Conservation (phyloP, 192 early-diverging fungal species). For the Coemansia sp. region DNA sequence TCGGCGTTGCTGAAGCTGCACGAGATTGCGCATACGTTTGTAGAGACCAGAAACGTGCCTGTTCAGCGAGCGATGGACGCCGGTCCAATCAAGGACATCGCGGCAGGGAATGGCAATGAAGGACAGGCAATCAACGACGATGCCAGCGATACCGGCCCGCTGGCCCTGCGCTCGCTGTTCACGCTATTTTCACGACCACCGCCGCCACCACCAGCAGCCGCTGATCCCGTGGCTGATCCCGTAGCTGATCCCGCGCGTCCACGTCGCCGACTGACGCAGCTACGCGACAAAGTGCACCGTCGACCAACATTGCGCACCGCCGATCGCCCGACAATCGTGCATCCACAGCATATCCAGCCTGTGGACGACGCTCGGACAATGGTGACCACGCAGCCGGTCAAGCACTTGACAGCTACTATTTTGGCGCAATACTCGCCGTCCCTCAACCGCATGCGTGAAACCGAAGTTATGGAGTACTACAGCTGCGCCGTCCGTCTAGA, state of each 20-base stretch:
- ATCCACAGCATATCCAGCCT: constrained; percentile 1
- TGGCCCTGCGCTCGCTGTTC: constrained; percentile 2
- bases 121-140: neutral
- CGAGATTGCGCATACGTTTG: constrained; percentile 45
- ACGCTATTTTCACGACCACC: constrained; percentile 5
- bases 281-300: constrained; percentile 11
- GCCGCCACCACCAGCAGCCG: constrained; percentile 3
- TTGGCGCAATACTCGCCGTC: constrained; percentile 54
- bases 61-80: constrained; percentile 17
- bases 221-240: neutral
- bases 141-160: neutral
- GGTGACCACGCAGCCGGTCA: constrained; percentile 27
- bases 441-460: constrained; percentile 41
- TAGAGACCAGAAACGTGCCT: constrained; percentile 32
- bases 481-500: constrained; percentile 50
- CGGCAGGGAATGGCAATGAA: neutral
- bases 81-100: constrained; percentile 32
- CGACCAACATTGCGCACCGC: neutral
- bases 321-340: neutral
- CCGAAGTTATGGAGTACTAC: constrained; percentile 52
- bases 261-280: constrained; percentile 8
- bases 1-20: constrained; percentile 30
- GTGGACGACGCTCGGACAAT: neutral
- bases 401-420: constrained; percentile 24
- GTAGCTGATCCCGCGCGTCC: neutral